Evolutionary conservation across 73 alveolate genomes (phyloP).

Genomic region (Paramecium pentaurelia): DNA sequence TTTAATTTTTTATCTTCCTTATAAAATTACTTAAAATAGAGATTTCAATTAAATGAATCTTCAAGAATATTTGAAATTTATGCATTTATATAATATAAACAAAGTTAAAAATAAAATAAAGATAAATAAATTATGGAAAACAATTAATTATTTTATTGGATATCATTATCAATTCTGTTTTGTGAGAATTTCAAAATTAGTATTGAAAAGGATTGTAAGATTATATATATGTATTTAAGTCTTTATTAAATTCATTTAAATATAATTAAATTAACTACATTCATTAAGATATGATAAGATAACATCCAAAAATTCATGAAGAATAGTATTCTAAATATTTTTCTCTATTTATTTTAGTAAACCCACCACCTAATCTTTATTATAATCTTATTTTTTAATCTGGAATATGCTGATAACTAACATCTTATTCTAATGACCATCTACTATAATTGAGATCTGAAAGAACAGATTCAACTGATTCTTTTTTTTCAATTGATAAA

Average conservation of each 20-base stretch:
- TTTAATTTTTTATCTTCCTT: background rate
- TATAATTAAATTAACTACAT: background rate
- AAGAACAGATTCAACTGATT: background rate
- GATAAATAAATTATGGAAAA: too few species aligned
- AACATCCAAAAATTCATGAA: background rate
- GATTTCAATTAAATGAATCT: too few species aligned
- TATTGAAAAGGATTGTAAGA: background rate
- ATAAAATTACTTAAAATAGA: background rate
- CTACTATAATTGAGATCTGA: conserved; percentile 9
- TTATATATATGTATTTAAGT: too few species aligned
- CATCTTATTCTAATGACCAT: background rate
- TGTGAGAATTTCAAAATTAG: too few species aligned
- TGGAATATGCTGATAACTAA: background rate
- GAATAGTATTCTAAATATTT: background rate
- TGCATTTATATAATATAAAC: too few species aligned
- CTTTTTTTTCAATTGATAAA: background rate
- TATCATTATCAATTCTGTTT: too few species aligned
- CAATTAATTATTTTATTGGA: too few species aligned
- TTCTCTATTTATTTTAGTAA: background rate
- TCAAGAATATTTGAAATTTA: too few species aligned
- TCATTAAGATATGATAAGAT: background rate
- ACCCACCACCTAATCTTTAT: conserved; percentile 7
- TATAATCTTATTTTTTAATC: background rate
- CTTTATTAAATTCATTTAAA: background rate
- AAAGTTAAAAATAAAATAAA: too few species aligned